Conservation (phyloP, 2,329 filamentous ascomycete genomes). For the Daldinia sp. region DNA sequence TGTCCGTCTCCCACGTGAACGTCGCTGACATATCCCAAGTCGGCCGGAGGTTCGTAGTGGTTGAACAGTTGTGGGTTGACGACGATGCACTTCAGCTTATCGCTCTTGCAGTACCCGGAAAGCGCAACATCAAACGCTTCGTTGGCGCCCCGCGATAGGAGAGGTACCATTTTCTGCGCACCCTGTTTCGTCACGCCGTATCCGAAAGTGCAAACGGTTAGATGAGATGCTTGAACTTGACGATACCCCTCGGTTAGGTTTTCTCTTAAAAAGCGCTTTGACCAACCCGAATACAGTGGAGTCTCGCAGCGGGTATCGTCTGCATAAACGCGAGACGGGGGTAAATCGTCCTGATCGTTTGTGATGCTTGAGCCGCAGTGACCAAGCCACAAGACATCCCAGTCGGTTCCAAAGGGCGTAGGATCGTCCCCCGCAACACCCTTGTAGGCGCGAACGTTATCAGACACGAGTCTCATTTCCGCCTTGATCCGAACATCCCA, state of each 20-base stretch:
- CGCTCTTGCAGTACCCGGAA: conserved; percentile 44
- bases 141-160: conserved; percentile 41
- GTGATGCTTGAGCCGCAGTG: conserved; percentile 46
- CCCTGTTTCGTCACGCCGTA: conserved; percentile 44
- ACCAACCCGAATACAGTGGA: conserved; percentile 41
- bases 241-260: conserved; percentile 37
- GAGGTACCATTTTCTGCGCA: conserved; percentile 46
- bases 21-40: conserved; percentile 36
- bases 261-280: conserved; percentile 33
- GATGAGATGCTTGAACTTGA: conserved; percentile 38
- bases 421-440: conserved; percentile 14
- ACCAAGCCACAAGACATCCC: conserved; percentile 52
- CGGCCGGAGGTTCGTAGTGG: conserved; percentile 46
- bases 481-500: conserved; percentile 48
- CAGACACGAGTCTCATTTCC: conserved; percentile 44
- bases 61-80: conserved; percentile 50
- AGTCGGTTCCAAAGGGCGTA: conserved; percentile 44
- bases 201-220: conserved; percentile 46
- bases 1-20: conserved; percentile 33
- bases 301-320: conserved; percentile 38
- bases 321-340: conserved; percentile 24
- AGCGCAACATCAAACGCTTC: conserved; percentile 50
- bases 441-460: conserved; percentile 45
- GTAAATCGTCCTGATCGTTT: conserved; percentile 24
- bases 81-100: conserved; percentile 47